Base-by-base conservation (phyloP, 2,329 filamentous ascomycete genomes). In the Neurospora sp. region DNA sequence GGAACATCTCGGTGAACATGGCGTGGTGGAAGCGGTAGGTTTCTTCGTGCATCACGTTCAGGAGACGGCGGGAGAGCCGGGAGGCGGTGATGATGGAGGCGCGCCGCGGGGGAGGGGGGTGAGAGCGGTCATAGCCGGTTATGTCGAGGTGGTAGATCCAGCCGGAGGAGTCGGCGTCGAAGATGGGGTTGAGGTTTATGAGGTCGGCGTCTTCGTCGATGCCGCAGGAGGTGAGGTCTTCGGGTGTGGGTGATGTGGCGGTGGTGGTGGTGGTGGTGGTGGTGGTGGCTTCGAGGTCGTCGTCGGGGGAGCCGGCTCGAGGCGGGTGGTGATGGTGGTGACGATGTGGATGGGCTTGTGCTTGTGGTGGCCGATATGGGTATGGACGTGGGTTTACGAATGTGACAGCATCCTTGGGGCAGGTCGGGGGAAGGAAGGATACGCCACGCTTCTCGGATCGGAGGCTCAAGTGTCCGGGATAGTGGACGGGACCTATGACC, bases 1-100 rank as follows among this genome's bases (percentile, higher is more conserved):
- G 91, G 80, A 90, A 93, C 91, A 94, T 94, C 79, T 94, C 91
- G 36, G 86, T 87, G 78, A 92, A 93, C 90, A 90, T 93, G 78
- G 84, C 89, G 78, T 89, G 91, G 73, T 87, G 88, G 74, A 87
- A 83, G 38, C 85, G 84, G 79, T 84, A 89, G 66, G 89, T 90
- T 76, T 93, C 91, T 73, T 91, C 86, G 79, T 94, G 91, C 90
- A 94, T 93, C 5, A 87, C 87, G 66, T 85, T 80, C 6, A 93
- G 81, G 1, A 93, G 82, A 13, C 90, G 85, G 33, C 88, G 85
- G 38, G 87, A 90, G 40, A 93, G 81, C 10, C 91, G 88, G 1
- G 86, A 88, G 0, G 90, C 89, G 2, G 91, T 93, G 72, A 93
- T 89, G 77, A 93, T 91, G 68, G 90, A 87, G 46, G 87, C 88